Evolutionary conservation across 805 yeast genomes (phyloP).

Genomic region (Saccharomyces cerevisiae): DNA sequence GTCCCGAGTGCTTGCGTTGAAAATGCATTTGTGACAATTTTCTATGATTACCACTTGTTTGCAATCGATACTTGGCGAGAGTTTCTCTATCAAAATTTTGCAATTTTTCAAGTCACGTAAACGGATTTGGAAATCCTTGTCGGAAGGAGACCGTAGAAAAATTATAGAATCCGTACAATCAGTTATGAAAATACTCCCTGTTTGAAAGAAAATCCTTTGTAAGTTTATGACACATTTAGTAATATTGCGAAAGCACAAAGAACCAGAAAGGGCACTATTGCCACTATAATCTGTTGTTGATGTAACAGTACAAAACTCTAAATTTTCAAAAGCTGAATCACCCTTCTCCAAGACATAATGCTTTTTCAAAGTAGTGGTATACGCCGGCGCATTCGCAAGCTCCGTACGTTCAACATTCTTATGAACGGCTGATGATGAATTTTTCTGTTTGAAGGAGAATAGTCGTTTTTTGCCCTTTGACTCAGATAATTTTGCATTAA

Average conservation of each 20-base stretch:
- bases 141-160: slow-evolving; percentile 5
- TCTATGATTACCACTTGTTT: slow-evolving; percentile 23
- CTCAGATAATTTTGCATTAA: slow-evolving; percentile 3
- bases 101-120: slow-evolving; percentile 19
- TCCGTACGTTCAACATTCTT: not conserved
- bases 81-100: slow-evolving; percentile 10
- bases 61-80: not conserved
- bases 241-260: slow-evolving; percentile 14
- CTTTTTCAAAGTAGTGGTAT: not conserved
- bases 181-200: slow-evolving; percentile 21
- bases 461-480: not conserved
- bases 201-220: slow-evolving; percentile 11
- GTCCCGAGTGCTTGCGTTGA: slow-evolving; percentile 12
- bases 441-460: not conserved
- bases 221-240: slow-evolving; percentile 10
- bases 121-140: slow-evolving; percentile 20
- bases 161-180: slow-evolving; percentile 13
- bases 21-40: slow-evolving; percentile 15
- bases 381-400: not conserved
- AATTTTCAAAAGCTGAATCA: slow-evolving; percentile 7
- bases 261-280: slow-evolving; percentile 6
- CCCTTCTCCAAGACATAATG: slow-evolving; percentile 1
- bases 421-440: not conserved
- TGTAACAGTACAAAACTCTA: slow-evolving; percentile 9
- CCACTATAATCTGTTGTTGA: not conserved